Percentiles rank a stretch among this genome's conserved stretches.
These are phyloP conservation scores for Pezicula rhizophila DNA, from an alignment of 2,329 filamentous ascomycete species.

Conservation along the genomic window DNA sequence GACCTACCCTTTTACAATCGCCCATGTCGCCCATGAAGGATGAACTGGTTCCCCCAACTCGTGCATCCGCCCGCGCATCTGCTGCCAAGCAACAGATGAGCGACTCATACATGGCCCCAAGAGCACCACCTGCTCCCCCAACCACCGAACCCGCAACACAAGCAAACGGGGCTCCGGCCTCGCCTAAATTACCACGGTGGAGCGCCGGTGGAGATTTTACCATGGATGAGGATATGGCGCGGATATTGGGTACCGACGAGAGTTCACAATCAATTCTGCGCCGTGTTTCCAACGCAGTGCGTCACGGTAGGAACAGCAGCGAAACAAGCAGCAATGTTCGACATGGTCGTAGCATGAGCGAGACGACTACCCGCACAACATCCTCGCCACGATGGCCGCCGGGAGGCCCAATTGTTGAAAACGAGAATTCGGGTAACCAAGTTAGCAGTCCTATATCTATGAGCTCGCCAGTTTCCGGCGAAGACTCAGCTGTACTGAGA, in stretches of 20 bases:
- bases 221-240: constrained; percentile 91
- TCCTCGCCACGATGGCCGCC: constrained; percentile 63
- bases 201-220: constrained; percentile 82
- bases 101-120: constrained; percentile 28
- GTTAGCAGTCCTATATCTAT: constrained; percentile 68
- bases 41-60: constrained; percentile 18
- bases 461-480: constrained; percentile 46
- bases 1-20: constrained; percentile 18
- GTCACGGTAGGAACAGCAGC: constrained; percentile 86
- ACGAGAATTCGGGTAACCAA: constrained; percentile 40
- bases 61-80: constrained; percentile 28
- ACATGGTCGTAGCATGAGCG: constrained; percentile 58
- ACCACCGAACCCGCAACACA: constrained; percentile 17
- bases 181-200: constrained; percentile 65
- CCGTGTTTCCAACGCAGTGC: constrained; percentile 86
- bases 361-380: constrained; percentile 59
- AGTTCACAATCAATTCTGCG: constrained; percentile 74
- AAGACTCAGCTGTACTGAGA: constrained; percentile 63
- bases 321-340: constrained; percentile 42
- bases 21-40: constrained; percentile 19
- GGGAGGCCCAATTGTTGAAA: constrained; percentile 57
- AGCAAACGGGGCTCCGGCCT: constrained; percentile 32
- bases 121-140: constrained; percentile 26
- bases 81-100: constrained; percentile 35
- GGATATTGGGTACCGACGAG: constrained; percentile 76